These are phyloP conservation scores for Apiospora sp. DNA, from an alignment of 2,329 filamentous ascomycete genomes.

Conservation along the genomic window DNA sequence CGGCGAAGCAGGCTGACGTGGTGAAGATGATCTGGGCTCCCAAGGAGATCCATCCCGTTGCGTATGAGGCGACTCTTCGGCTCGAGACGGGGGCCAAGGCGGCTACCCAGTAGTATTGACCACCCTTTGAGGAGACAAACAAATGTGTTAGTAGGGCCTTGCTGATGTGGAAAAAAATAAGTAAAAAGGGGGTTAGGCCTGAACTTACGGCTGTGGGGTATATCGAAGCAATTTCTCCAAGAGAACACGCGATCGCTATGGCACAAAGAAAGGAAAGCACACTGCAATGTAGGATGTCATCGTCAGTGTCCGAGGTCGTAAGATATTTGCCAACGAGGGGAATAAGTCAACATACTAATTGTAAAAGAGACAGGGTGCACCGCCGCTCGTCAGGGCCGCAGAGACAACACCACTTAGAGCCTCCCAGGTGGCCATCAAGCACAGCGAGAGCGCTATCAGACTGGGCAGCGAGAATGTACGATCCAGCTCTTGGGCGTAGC, in stretches of 20 bases:
- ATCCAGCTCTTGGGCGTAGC: constrained; percentile 39
- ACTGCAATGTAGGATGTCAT: constrained; percentile 34
- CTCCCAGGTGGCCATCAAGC: constrained; percentile 61
- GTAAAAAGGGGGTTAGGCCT: not conserved
- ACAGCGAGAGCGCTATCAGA: constrained; percentile 52
- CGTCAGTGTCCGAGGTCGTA: not conserved
- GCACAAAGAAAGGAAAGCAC: constrained; percentile 51
- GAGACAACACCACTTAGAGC: constrained; percentile 55
- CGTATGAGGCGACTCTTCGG: constrained; percentile 48
- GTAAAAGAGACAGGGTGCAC: constrained; percentile 55
- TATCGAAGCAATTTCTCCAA: constrained; percentile 59
- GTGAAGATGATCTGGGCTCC: constrained; percentile 55
- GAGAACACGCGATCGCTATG: constrained; percentile 54
- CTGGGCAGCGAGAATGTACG: constrained; percentile 51
- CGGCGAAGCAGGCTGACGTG: constrained; percentile 56
- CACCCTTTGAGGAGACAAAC: constrained; percentile 36
- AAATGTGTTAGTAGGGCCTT: not conserved
- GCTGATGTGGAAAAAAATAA: too few relatives aligned
- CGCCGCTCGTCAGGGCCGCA: constrained; percentile 52
- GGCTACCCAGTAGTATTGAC: constrained; percentile 55
- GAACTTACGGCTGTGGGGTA: constrained; percentile 58
- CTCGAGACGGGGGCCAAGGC: constrained; percentile 45
- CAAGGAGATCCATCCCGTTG: constrained; percentile 54
- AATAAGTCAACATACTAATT: constrained; percentile 45
- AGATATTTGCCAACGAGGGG: not conserved